Evolutionary conservation across 352 stramenopile genomes (phyloP), one percentile per base, ranked within the genome.

Genomic region (Phytophthora pistaciae): DNA sequence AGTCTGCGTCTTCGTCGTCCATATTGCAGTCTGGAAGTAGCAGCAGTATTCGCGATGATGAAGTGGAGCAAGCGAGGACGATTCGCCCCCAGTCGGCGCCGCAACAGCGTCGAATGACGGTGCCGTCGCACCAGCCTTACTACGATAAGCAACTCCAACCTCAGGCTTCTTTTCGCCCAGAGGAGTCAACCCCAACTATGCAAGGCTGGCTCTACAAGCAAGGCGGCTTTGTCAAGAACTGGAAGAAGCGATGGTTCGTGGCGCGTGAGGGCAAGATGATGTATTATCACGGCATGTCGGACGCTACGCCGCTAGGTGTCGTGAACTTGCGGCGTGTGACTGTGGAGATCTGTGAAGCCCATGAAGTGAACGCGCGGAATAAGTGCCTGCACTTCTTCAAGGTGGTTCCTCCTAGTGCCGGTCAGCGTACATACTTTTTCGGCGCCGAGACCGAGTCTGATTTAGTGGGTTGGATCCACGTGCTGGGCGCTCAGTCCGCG

Each of bases 191-290:
- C 36, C 71, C 72, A 52, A 82, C 14, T 8, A 88, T 90, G 79
- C 90, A 91, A 74, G 85, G 85, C 4, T 93, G 84, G 82, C 60
- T 94, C 44, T 87, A 88, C 54, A 93, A 94, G 38, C 81, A 93
- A 65, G 88, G 87, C 42, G 88, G 88, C 1, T 94, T 95, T 31
- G 82, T 95, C 21, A 91, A 91, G 50, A 94, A 91, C 75, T 95
- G 88, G 88, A 95, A 95, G 66, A 90, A 90, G 49, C 79, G 88
- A 49, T 95, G 88, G 88, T 95, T 94, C 70, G 87, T 95, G 9
- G 85, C 87, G 14, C 85, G 85, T 6, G 88, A 94, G 49, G 87
- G 88, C 5, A 90, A 91, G 60, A 85, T 95, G 63, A 94, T 86
- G 77, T 95, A 95, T 56, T 95, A 90, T 33, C 74, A 88, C 31